phyloP scores from a whole-genome alignment of 116 monocot species.

The Phalaenopsis hybrid region DNA sequence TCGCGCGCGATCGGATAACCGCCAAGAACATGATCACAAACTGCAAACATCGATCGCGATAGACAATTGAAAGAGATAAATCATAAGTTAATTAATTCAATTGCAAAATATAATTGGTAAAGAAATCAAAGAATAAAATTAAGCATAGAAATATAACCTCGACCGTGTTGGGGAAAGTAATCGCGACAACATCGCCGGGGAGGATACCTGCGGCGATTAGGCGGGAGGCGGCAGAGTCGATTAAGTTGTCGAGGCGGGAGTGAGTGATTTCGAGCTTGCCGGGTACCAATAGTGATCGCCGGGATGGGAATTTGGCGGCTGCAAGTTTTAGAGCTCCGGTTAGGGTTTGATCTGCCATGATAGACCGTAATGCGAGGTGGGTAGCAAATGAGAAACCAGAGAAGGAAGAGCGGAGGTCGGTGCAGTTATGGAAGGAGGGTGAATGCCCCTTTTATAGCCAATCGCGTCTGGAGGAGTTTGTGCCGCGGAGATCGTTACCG shows the following conservation, averaged over 20 bases:
- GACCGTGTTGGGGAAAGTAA: constrained; percentile 14
- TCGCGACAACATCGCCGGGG: constrained; percentile 5
- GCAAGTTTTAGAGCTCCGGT: constrained; percentile 45
- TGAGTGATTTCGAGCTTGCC: constrained; percentile 7
- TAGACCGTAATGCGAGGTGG: no score
- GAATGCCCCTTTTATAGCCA: neutral
- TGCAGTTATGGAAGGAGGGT: no score
- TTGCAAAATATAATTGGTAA: neutral
- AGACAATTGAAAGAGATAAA: neutral
- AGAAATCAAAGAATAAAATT: neutral
- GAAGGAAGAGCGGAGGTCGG: no score
- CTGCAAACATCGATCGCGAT: constrained; percentile 24
- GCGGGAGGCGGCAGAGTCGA: constrained; percentile 1
- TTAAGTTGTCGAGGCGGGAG: neutral
- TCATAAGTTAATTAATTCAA: neutral
- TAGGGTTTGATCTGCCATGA: constrained; percentile 46
- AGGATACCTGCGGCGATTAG: constrained; percentile 4
- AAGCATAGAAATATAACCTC: neutral
- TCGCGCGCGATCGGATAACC: constrained; percentile 60
- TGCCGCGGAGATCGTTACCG: neutral
- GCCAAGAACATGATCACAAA: constrained; percentile 80
- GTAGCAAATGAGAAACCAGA: no score
- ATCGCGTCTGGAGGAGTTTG: neutral
- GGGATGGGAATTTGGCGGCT: constrained; percentile 32
- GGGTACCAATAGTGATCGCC: constrained; percentile 5